Base-by-base conservation (phyloP, 305 asterid species). In the Nicotiana rustica region DNA sequence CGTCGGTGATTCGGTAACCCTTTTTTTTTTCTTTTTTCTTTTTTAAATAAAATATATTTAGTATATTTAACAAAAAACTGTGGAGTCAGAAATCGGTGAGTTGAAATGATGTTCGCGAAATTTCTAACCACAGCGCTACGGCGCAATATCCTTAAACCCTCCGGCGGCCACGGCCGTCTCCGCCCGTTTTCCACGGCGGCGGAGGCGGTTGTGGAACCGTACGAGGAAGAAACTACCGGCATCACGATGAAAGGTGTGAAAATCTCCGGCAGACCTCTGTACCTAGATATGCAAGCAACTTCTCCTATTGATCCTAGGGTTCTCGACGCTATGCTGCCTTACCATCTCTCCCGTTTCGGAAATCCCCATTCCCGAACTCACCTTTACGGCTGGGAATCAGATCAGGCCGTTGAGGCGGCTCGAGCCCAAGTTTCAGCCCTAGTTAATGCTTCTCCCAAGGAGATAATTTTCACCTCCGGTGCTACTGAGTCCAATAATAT, bases 321-420 rank as follows among this genome's bases (percentile, higher is more conserved):
- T 3, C 92, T 96, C 7, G 98, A 96, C 81, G 90, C 97, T 29
- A 96, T 96, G 98, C 97, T 94, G 1, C 99, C 99, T 25, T 96
- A 84, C 76, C 87, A 91, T 44, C 81, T 96, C 85, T 92, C 97
- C 47, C 95, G 85, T 36, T 96, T 81, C 86, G 99, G 99, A 8
- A 96, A 96, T 88, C 99, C 98, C 41, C 99, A 94, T 65, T 96
- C 99, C 12, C 90, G 98, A 4, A 94, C 99, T 77, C 99, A 96
- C 80, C 93, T 94, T 60, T 96, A 96, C 92, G 99, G 99, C 80
- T 96, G 99, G 98, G 98, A 96, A 88, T 96, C 98, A 3, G 98
- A 96, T 75, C 85, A 82, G 33, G 99, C 97, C 47, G 97, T 96
- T 52, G 99, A 96, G 66, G 19, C 84, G 1, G 94, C 97, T 49